Evolutionary conservation across 257 asterid species (phyloP).

Genomic region (Primulina eburnea): DNA sequence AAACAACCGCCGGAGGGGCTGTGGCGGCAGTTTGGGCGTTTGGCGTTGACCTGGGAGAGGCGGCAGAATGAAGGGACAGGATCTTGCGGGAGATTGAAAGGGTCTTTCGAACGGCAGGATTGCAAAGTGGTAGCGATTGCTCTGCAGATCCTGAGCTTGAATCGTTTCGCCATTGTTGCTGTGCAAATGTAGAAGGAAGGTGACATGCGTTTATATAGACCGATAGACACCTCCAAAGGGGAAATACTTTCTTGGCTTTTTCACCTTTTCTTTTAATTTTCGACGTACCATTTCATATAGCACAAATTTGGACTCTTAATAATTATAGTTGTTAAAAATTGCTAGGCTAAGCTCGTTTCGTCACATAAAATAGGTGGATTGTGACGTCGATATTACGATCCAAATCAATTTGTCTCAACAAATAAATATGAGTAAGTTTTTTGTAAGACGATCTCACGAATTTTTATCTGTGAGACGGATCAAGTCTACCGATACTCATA

Average conservation of each 20-base stretch:
- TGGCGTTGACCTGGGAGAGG: constrained; percentile 11
- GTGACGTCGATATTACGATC: no score
- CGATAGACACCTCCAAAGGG: no score
- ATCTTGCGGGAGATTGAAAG: constrained; percentile 48
- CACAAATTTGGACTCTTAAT: no score
- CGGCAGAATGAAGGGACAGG: constrained; percentile 51
- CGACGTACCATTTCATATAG: no score
- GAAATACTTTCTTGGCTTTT: background rate
- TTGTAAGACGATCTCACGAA: no score
- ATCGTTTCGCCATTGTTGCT: constrained; percentile 48
- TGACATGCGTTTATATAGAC: background rate
- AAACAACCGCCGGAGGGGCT: constrained; percentile 16
- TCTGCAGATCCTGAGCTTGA: constrained; percentile 53
- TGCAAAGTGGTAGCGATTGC: constrained; percentile 54
- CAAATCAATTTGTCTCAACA: no score
- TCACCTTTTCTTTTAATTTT: background rate
- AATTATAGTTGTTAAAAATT: no score
- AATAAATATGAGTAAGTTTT: no score
- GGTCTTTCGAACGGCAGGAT: constrained; percentile 69
- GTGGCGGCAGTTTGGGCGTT: constrained; percentile 19
- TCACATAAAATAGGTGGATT: no score
- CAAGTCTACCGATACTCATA: no score
- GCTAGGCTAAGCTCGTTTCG: no score
- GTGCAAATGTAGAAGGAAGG: background rate
- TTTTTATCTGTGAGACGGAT: no score